These are phyloP conservation scores for Candida nemodendra DNA, from an alignment of 805 yeast genomes.

Conservation along the genomic window DNA sequence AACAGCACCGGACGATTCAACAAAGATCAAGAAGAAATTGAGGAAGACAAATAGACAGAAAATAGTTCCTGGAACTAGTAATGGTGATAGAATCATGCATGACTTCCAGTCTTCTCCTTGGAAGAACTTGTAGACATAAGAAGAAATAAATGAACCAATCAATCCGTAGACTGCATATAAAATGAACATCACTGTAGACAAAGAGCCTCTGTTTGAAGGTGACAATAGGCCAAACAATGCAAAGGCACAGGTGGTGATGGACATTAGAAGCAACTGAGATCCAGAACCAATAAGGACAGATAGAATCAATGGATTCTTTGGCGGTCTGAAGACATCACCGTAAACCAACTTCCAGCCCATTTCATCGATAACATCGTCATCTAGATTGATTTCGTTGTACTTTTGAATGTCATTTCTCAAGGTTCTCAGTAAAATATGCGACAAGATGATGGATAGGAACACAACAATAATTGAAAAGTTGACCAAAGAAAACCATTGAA, in stretches of 20 bases:
- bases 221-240: constrained; percentile 88
- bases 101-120: constrained; percentile 91
- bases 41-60: constrained; percentile 63
- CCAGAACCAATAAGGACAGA: constrained; percentile 90
- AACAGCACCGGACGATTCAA: constrained; percentile 87
- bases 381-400: constrained; percentile 86
- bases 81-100: constrained; percentile 80
- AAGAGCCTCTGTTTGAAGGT: constrained; percentile 92
- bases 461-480: constrained; percentile 82
- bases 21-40: constrained; percentile 79
- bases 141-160: constrained; percentile 85
- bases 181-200: constrained; percentile 85
- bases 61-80: constrained; percentile 77
- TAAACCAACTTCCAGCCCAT: constrained; percentile 96
- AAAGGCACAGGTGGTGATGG: constrained; percentile 66
- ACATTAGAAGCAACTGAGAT: constrained; percentile 76
- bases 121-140: constrained; percentile 80
- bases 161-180: constrained; percentile 78
- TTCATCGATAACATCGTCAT: constrained; percentile 85
- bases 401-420: constrained; percentile 81
- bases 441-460: constrained; percentile 72
- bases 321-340: constrained; percentile 92
- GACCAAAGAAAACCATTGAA: constrained; percentile 93
- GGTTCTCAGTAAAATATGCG: constrained; percentile 75
- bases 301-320: constrained; percentile 63